phyloP scores from a whole-genome alignment of 805 yeast species.

The Saccharomyces jurei region DNA sequence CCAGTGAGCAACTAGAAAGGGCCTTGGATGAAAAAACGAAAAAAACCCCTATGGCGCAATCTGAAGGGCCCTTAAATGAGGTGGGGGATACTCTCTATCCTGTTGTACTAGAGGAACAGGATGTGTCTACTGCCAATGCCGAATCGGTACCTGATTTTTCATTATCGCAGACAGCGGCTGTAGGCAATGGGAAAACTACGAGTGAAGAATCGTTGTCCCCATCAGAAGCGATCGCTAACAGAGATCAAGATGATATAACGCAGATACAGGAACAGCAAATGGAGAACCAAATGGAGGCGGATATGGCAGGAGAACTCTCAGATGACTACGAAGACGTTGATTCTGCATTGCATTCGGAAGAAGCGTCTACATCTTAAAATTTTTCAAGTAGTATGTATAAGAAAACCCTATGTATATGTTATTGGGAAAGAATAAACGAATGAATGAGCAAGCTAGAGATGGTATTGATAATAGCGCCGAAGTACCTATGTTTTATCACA shows the following conservation, averaged over 20 bases:
- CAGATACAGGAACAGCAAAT: slow-evolving; percentile 9
- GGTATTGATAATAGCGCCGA: neutral
- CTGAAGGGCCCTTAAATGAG: neutral
- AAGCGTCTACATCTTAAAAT: slow-evolving; percentile 1
- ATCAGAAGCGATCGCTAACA: slow-evolving; percentile 5
- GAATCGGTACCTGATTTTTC: neutral
- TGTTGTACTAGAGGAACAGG: neutral
- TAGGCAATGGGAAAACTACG: neutral
- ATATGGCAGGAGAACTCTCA: slow-evolving; percentile 7
- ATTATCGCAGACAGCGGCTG: neutral
- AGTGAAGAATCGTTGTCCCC: neutral
- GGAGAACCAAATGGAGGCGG: slow-evolving; percentile 10
- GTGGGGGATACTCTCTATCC: neutral
- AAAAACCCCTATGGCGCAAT: neutral
- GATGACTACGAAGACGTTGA: neutral
- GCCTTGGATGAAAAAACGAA: neutral
- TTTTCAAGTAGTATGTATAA: neutral
- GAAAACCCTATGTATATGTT: neutral
- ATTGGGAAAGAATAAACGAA: neutral
- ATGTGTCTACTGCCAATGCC: neutral
- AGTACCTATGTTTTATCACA: neutral
- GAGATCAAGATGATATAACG: slow-evolving; percentile 9
- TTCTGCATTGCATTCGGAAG: neutral
- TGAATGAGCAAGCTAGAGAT: neutral
- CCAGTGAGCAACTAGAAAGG: slow-evolving; percentile 1